These are phyloP conservation scores for Harrya chromipes DNA, from an alignment of 768 basidiomycete species.

Conservation along the genomic window DNA sequence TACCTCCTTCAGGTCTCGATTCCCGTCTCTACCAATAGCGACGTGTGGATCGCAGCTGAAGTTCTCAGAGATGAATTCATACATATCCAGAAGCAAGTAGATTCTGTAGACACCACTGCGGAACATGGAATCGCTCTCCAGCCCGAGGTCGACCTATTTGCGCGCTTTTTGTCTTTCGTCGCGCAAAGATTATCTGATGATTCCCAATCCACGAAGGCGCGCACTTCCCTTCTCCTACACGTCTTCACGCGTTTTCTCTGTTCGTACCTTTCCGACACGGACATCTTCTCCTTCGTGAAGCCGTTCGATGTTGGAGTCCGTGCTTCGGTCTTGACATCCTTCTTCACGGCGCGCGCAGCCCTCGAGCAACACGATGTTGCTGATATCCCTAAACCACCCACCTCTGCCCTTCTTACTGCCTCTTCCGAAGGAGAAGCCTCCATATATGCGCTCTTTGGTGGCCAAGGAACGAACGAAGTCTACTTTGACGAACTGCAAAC, in stretches of 20 bases:
- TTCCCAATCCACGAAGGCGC: slow-evolving; percentile 48
- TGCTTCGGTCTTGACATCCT: slow-evolving; percentile 71
- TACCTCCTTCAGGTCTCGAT: slow-evolving; percentile 62
- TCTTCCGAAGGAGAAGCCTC: slow-evolving; percentile 60
- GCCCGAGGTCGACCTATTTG: slow-evolving; percentile 72
- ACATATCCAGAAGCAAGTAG: slow-evolving; percentile 56
- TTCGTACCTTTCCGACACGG: slow-evolving; percentile 65
- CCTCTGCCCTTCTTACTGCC: slow-evolving; percentile 68
- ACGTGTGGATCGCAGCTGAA: slow-evolving; percentile 93
- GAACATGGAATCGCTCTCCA: slow-evolving; percentile 56
- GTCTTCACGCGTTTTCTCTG: slow-evolving; percentile 76
- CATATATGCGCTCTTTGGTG: slow-evolving; percentile 93
- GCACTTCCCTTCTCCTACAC: slow-evolving; percentile 66
- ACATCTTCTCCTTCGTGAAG: slow-evolving; percentile 81
- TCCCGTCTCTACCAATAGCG: slow-evolving; percentile 74
- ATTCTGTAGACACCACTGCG: slow-evolving; percentile 51
- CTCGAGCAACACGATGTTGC: slow-evolving; percentile 56
- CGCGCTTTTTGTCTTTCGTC: slow-evolving; percentile 79
- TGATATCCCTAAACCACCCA: slow-evolving; percentile 55
- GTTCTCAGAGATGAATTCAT: slow-evolving; percentile 87
- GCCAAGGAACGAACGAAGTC: slow-evolving; percentile 97
- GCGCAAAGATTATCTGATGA: slow-evolving; percentile 60
- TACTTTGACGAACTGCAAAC: slow-evolving; percentile 95
- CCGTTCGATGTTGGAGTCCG: slow-evolving; percentile 73
- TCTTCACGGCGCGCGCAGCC: slow-evolving; percentile 71